Conservation (phyloP, 306 rosid species). For the Inga oerstediana region DNA sequence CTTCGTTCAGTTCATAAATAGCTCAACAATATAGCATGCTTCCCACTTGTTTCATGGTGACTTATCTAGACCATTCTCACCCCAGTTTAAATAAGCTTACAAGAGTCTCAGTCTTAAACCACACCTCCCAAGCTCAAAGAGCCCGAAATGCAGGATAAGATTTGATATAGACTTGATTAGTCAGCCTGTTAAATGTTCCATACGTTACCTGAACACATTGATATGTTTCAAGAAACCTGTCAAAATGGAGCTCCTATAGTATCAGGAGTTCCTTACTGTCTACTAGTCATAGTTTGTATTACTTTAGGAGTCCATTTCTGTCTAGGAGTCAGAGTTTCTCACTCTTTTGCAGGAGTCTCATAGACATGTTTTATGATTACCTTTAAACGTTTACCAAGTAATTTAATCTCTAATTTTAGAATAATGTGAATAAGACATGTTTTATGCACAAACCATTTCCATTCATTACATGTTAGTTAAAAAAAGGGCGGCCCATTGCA, state of each 20-base stretch:
- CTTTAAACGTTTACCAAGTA: background rate
- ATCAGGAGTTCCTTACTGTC: background rate
- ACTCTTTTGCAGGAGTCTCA: background rate
- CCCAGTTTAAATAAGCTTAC: background rate
- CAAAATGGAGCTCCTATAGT: background rate
- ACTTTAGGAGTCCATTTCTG: background rate
- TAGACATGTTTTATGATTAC: background rate
- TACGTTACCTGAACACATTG: background rate
- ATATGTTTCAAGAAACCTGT: background rate
- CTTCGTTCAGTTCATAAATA: background rate
- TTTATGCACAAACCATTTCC: background rate
- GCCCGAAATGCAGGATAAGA: background rate
- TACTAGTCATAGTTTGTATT: background rate
- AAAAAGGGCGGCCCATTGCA: no score
- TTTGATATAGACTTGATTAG: no score
- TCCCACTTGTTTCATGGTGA: background rate
- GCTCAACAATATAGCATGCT: slow-evolving; percentile 1
- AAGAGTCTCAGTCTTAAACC: slow-evolving; percentile 2
- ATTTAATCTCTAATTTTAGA: background rate
- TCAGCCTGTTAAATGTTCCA: background rate
- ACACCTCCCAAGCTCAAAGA: background rate
- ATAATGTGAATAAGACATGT: background rate
- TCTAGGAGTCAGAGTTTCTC: background rate
- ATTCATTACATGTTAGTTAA: background rate
- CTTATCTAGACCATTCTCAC: background rate